These are phyloP conservation scores for Bipolaris gigantea DNA, from an alignment of 2,329 filamentous ascomycete species.

Conservation along the genomic window DNA sequence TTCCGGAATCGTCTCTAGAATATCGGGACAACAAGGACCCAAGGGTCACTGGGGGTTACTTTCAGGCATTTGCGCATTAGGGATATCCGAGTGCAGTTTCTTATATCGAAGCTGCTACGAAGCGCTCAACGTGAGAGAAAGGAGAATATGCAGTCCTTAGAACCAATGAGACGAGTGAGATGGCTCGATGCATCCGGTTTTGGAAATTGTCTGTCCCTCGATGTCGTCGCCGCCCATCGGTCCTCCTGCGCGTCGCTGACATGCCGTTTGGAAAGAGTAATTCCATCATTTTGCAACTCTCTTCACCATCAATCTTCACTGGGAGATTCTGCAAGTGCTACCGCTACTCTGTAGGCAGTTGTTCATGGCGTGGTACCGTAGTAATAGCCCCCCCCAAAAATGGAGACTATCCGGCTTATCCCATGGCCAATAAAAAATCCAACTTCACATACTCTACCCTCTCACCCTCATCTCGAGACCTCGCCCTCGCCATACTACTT, in stretches of 20 bases:
- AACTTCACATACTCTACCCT: too few relatives aligned
- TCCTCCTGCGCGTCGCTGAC: background rate
- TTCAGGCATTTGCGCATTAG: conserved; percentile 13
- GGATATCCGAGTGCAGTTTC: background rate
- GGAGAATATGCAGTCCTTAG: background rate
- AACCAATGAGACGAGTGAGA: background rate
- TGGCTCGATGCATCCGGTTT: conserved; percentile 9
- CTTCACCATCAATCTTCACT: background rate
- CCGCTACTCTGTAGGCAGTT: background rate
- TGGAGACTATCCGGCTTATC: too few relatives aligned
- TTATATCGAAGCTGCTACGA: background rate
- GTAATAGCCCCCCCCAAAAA: too few relatives aligned
- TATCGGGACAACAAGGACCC: background rate
- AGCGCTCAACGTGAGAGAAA: background rate
- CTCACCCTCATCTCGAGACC: too few relatives aligned
- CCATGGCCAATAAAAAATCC: too few relatives aligned
- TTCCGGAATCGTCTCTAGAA: background rate
- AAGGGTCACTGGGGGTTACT: background rate
- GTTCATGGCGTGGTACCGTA: too few relatives aligned
- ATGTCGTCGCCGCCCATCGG: conserved; percentile 3
- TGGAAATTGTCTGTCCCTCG: background rate
- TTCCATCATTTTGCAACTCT: background rate
- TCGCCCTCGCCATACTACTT: too few relatives aligned
- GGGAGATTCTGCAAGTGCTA: too few relatives aligned
- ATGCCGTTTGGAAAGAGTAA: background rate